Evolutionary conservation across 1,139 yeast species (phyloP).

Genomic region (Yamadazyma epiphylla): DNA sequence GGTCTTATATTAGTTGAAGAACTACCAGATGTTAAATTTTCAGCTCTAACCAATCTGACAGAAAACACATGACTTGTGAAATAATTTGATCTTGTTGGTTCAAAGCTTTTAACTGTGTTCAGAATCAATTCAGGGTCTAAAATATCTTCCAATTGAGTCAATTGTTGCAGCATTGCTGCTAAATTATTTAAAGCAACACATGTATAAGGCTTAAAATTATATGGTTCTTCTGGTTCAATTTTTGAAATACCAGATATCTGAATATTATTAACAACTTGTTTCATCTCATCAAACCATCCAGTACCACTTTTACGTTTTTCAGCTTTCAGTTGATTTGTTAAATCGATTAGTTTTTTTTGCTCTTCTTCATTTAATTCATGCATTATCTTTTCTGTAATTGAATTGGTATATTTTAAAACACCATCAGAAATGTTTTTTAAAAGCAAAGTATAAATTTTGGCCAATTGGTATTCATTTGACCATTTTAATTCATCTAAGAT

Average conservation of each 20-base stretch:
- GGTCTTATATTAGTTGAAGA: slow-evolving; percentile 54
- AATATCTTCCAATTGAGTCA: slow-evolving; percentile 57
- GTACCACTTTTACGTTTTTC: slow-evolving; percentile 21
- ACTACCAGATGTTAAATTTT: slow-evolving; percentile 51
- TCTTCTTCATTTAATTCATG: slow-evolving; percentile 47
- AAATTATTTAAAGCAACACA: slow-evolving; percentile 77
- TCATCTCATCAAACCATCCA: slow-evolving; percentile 44
- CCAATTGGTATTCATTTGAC: slow-evolving; percentile 58
- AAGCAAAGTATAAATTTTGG: slow-evolving; percentile 54
- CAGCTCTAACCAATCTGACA: slow-evolving; percentile 65
- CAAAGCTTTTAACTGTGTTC: slow-evolving; percentile 32
- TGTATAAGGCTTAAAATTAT: slow-evolving; percentile 57
- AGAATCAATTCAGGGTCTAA: slow-evolving; percentile 64
- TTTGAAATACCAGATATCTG: slow-evolving; percentile 21
- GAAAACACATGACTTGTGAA: slow-evolving; percentile 59
- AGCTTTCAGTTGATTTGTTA: slow-evolving; percentile 21
- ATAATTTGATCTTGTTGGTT: slow-evolving; percentile 27
- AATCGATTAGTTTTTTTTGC: slow-evolving; percentile 15
- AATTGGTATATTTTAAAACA: slow-evolving; percentile 48
- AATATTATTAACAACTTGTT: slow-evolving; percentile 45
- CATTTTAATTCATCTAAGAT: slow-evolving; percentile 58
- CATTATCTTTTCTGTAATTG: slow-evolving; percentile 43
- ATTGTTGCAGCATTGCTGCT: slow-evolving; percentile 54
- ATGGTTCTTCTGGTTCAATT: slow-evolving; percentile 49
- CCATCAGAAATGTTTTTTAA: slow-evolving; percentile 64